Base-by-base conservation (phyloP, 2,329 filamentous ascomycete genomes). In the Alternaria gansuensis region DNA sequence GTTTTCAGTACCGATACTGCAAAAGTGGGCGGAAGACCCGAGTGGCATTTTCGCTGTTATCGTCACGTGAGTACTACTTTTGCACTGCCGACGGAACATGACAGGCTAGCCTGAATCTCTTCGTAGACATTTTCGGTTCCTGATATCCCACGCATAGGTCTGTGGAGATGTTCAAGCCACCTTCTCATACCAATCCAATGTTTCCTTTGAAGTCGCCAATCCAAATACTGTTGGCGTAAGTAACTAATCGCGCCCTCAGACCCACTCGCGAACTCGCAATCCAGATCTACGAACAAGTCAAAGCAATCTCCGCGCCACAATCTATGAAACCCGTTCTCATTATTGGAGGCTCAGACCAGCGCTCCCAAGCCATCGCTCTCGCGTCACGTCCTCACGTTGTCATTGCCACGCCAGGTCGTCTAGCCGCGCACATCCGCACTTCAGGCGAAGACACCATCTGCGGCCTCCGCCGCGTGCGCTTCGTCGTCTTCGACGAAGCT, bases 261-360 rank as follows among this genome's bases (percentile, higher is more conserved):
- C 73, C 71, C 9, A 73, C 72, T 7, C 87, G 91, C 70, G 95
- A 99, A 80, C 86, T 99, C 58, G 95, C 95, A 4, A 85, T 98
- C 23, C 95, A 99, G 75, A 97, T 99, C 49, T 96, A 90, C 76
- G 95, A 99, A 80, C 95, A 99, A 77, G 89, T 98, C 81, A 92
- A 92, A 74, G 95, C 95, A 13, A 92, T 99, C 54, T 94, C 92
- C 3, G 88, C 93, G 4, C 90, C 91, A 0, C 92, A 97, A 71
- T 90, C 89, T 56, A 85, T 99, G 66, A 97, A 97, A 77, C 88
- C 90, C 4, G 84, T 94, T 43, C 85, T 99, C n/a, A 85, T 99
- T 40, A 98, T 92, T 1, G 95, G 95, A 50, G 95, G 95, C 36
- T 87, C 90, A 29, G 94, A 99, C 75, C 97, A 98, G 92, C 87